These are phyloP conservation scores for Coniella lustricola DNA, from an alignment of 2,329 filamentous ascomycete species.

Conservation along the genomic window DNA sequence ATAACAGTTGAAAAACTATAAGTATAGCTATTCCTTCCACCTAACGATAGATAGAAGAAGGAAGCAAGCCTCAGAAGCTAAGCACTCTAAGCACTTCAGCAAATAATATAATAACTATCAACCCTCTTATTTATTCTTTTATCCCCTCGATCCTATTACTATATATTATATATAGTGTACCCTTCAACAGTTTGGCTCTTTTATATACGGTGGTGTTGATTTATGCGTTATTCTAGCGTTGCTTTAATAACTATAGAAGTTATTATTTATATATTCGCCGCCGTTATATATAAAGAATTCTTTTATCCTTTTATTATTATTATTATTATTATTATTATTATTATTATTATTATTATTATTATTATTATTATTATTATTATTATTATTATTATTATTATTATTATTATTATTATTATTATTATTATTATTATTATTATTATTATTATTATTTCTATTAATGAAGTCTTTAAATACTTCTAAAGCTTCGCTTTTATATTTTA, in stretches of 20 bases:
- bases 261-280: constrained; percentile 6
- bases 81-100: too few relatives aligned
- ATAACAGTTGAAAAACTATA: neutral
- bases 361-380: too few relatives aligned
- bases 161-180: neutral
- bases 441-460: constrained; percentile 1
- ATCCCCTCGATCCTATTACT: neutral
- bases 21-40: too few relatives aligned
- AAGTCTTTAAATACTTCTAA: neutral
- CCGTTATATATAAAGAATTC: constrained; percentile 2
- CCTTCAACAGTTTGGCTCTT: neutral
- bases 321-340: too few relatives aligned
- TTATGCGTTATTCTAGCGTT: neutral
- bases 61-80: too few relatives aligned
- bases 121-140: neutral
- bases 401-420: too few relatives aligned
- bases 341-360: too few relatives aligned
- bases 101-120: neutral
- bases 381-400: too few relatives aligned
- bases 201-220: neutral
- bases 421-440: constrained; percentile 4
- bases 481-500: neutral
- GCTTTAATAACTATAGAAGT: neutral
- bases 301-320: constrained; percentile 1
- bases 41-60: too few relatives aligned